These are phyloP conservation scores for Yamadazyma blattariae DNA, from an alignment of 1,139 yeast genomes.

Conservation along the genomic window DNA sequence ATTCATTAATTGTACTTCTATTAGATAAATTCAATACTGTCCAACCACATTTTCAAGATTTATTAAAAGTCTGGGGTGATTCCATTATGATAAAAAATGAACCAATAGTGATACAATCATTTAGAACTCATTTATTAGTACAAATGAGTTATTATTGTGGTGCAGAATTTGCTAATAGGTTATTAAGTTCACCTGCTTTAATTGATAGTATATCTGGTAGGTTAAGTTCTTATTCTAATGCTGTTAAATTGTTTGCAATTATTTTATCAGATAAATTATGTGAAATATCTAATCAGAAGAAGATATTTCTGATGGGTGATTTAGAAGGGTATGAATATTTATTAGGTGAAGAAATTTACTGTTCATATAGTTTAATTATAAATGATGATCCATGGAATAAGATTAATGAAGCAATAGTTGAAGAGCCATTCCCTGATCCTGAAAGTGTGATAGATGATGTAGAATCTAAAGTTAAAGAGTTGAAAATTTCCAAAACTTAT, in stretches of 20 bases:
- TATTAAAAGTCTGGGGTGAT: conserved; percentile 28
- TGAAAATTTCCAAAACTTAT: conserved; percentile 10
- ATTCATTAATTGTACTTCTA: not conserved
- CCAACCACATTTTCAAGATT: not conserved
- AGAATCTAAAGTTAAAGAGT: conserved; percentile 1
- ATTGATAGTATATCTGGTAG: conserved; percentile 43
- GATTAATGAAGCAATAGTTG: conserved; percentile 9
- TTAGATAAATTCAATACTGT: not conserved
- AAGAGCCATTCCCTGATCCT: too few relatives aligned
- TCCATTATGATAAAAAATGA: conserved; percentile 24
- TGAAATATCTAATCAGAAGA: conserved; percentile 25
- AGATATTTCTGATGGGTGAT: conserved; percentile 28
- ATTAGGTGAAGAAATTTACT: conserved; percentile 4
- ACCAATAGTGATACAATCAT: conserved; percentile 32
- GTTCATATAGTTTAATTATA: not conserved
- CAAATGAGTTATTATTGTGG: conserved; percentile 22
- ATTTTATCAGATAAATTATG: conserved; percentile 47
- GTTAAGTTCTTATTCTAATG: conserved; percentile 40
- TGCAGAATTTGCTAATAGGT: conserved; percentile 12
- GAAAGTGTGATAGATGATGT: not conserved
- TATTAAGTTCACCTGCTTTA: conserved; percentile 29
- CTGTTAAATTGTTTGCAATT: conserved; percentile 43
- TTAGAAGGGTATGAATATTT: conserved; percentile 11
- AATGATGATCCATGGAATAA: conserved; percentile 16
- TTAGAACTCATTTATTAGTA: conserved; percentile 38